Evolutionary conservation across 148 eudicot species (phyloP), one percentile per base, ranked within the genome.

Genomic region (Rhododendron ovatum): DNA sequence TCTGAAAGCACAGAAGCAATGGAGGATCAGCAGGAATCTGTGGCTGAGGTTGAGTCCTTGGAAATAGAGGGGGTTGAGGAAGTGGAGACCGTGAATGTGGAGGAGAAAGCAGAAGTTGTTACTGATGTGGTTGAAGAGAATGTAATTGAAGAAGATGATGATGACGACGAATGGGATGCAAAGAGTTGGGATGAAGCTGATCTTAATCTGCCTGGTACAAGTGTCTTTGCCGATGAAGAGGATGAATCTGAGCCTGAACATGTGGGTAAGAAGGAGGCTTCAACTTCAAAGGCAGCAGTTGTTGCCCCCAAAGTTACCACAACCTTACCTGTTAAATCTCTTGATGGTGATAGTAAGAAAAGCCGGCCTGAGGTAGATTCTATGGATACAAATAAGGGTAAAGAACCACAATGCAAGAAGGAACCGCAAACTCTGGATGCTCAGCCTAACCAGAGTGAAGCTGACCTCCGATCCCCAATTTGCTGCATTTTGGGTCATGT

Each of bases 401-500:
- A 87, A 82, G 90, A 88, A 80, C 87, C 35, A 69, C 77, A 35
- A 41, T 88, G 50, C 50, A 90, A 90, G 45, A 90, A 88, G 83
- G 90, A 86, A 84, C 82, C 84, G 67, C 65, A 83, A 47, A 85
- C 86, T 88, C 33, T 89, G 30, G 89, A 83, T 85, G 80, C 57
- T 61, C 75, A 88, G 81, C 53, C 86, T 87, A 88, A 84, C 30
- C 87, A 84, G 84, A 84, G 85, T 83, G 94, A 88, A 82, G 89
- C 82, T 51, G 86, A 87, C 84, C 94, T 95, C 4, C 93, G 98
- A 81, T 96, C 98, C 75, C 98, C 98, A 71, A 96, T 96, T 80
- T 96, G 98, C 89, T 95, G 98, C 86, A 96, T 96, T 82, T 95
- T 96, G 98, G 98, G 98, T 78, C 98, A 95, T 84, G 98, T 96